Conservation (phyloP, 2,329 filamentous ascomycete species). For the Botryotinia narcissicola region DNA sequence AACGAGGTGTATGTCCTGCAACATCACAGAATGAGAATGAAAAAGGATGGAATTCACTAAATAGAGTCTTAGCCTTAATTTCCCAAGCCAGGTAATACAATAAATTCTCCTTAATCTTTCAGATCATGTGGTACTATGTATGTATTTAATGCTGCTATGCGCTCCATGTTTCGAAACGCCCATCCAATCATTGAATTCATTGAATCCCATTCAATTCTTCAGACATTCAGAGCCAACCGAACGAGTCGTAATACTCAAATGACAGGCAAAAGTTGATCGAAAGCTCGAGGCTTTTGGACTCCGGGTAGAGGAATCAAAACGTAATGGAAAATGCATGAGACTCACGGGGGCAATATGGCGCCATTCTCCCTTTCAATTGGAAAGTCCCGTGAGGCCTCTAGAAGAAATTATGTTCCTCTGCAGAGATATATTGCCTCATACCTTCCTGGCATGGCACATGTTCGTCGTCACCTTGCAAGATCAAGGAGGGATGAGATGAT, state of each 20-base stretch:
- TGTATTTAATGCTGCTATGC: neutral
- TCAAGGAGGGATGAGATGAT: neutral
- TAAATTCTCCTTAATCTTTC: constrained; percentile 4
- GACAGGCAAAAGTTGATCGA: neutral
- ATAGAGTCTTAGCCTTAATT: neutral
- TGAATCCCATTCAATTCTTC: neutral
- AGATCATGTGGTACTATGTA: constrained; percentile 10
- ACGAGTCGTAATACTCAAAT: constrained; percentile 8
- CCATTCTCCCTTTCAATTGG: constrained; percentile 14
- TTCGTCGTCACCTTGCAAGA: neutral
- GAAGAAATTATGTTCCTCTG: neutral
- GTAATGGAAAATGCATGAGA: constrained; percentile 20
- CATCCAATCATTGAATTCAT: neutral
- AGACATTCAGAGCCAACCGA: constrained; percentile 13
- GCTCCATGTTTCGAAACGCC: neutral
- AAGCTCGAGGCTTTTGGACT: constrained; percentile 7
- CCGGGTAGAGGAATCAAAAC: constrained; percentile 18
- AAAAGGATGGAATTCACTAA: neutral
- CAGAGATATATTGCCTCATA: neutral
- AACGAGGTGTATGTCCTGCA: constrained; percentile 2
- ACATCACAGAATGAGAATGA: constrained; percentile 4
- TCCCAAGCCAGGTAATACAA: neutral
- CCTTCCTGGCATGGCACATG: neutral
- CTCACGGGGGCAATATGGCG: constrained; percentile 15
- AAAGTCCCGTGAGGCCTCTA: neutral